Conservation (phyloP, 2,329 filamentous ascomycete species). For the Sclerotinia trifoliorum region DNA sequence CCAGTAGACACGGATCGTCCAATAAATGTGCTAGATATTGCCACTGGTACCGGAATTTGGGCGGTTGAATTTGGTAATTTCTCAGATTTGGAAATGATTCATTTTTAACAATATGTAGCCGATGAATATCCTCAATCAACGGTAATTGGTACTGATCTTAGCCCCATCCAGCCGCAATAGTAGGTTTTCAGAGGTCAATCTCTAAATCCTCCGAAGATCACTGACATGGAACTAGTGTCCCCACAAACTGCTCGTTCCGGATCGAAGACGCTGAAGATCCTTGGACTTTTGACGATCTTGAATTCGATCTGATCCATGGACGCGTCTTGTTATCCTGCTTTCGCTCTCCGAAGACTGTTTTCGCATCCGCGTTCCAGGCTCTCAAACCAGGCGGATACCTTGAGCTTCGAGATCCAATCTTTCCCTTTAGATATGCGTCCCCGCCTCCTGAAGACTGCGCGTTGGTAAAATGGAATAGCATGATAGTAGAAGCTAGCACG, state of each 20-base stretch:
- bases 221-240: conserved; percentile 24
- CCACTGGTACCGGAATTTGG: conserved; percentile 20
- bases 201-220: background rate
- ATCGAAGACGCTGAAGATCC: conserved; percentile 40
- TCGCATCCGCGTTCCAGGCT: conserved; percentile 2
- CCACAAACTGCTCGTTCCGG: conserved; percentile 37
- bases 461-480: conserved; percentile 11
- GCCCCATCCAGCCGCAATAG: conserved; percentile 35
- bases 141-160: conserved; percentile 34
- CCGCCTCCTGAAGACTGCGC: conserved; percentile 1
- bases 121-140: conserved; percentile 32
- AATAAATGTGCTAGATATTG: conserved; percentile 19
- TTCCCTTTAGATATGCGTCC: conserved; percentile 13
- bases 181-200: conserved; percentile 1
- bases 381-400: conserved; percentile 19
- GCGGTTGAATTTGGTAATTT: conserved; percentile 26
- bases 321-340: conserved; percentile 15
- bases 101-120: conserved; percentile 32
- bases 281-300: conserved; percentile 30
- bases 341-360: conserved; percentile 4
- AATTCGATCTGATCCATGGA: conserved; percentile 18
- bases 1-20: background rate
- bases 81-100: conserved; percentile 23
- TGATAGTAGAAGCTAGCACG: conserved; percentile 24
- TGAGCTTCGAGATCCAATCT: conserved; percentile 17